Evolutionary conservation across 2,329 filamentous ascomycete genomes (phyloP).

Genomic region (Phyllosticta capitalensis): DNA sequence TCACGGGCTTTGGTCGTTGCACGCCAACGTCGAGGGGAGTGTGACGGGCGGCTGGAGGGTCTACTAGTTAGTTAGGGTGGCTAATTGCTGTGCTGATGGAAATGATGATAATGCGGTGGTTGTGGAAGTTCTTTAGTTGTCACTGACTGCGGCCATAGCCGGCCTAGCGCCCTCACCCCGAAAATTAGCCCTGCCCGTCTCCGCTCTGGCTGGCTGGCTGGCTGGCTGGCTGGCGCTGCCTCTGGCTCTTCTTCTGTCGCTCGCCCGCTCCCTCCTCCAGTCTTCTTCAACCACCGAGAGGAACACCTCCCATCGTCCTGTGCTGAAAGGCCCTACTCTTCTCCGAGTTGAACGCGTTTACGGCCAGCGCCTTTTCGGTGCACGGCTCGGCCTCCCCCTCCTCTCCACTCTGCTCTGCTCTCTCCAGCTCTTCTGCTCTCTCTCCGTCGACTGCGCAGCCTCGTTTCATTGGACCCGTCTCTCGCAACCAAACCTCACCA

Average conservation of each 20-base stretch:
- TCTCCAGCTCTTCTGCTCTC: slow-evolving; percentile 14
- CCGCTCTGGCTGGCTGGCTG: neutral
- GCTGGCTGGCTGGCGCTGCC: neutral
- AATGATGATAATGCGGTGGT: neutral
- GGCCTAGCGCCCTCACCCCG: neutral
- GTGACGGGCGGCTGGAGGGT: no score
- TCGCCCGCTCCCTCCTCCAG: neutral
- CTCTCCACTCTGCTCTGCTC: slow-evolving; percentile 14
- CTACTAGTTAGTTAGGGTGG: neutral
- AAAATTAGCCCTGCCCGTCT: neutral
- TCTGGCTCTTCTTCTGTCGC: neutral
- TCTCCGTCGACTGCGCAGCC: neutral
- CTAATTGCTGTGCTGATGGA: neutral
- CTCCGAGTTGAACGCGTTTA: slow-evolving; percentile 27
- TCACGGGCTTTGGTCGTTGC: neutral
- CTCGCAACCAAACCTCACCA: neutral
- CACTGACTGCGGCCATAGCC: neutral
- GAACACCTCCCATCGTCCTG: slow-evolving; percentile 20
- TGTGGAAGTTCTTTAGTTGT: neutral
- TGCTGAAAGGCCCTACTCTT: slow-evolving; percentile 22
- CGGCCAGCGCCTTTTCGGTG: slow-evolving; percentile 33
- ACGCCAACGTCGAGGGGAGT: no score
- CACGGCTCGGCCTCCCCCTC: slow-evolving; percentile 30
- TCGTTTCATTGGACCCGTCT: slow-evolving; percentile 2
- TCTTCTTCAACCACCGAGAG: slow-evolving; percentile 13